These are phyloP conservation scores for Phlebiopsis gigantea DNA, from an alignment of 768 basidiomycete species.

Conservation along the genomic window DNA sequence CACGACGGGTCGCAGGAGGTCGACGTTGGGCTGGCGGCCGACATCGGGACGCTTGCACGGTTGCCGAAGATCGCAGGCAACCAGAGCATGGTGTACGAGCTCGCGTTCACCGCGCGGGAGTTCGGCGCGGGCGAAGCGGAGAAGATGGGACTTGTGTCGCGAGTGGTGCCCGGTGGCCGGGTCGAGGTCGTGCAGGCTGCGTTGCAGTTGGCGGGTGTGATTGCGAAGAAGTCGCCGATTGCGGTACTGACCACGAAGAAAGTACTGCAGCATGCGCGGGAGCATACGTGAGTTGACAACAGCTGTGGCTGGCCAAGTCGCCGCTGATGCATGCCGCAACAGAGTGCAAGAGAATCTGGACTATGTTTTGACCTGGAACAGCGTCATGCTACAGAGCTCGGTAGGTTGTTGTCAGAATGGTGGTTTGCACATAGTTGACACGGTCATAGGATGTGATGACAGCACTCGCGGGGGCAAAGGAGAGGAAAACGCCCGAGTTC, in stretches of 20 bases:
- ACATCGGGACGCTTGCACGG: constrained; percentile 81
- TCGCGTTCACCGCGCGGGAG: constrained; percentile 68
- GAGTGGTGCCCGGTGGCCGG: constrained; percentile 58
- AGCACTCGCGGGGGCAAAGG: constrained; percentile 14
- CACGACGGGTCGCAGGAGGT: constrained; percentile 57
- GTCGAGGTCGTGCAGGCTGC: constrained; percentile 65
- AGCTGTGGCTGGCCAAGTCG: background rate
- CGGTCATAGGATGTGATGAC: constrained; percentile 15
- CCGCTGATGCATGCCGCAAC: background rate
- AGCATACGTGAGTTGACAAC: constrained; percentile 57
- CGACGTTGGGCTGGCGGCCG: constrained; percentile 82
- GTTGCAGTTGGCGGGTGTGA: constrained; percentile 55
- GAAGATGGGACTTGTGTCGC: constrained; percentile 68
- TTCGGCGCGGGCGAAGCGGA: constrained; percentile 68
- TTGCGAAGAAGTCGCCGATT: constrained; percentile 75
- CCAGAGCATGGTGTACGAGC: constrained; percentile 64
- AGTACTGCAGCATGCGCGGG: constrained; percentile 69
- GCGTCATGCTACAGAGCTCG: constrained; percentile 42
- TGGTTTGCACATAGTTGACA: background rate
- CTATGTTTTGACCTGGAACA: constrained; percentile 57
- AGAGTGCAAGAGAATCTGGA: constrained; percentile 43
- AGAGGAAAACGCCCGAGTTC: constrained; percentile 17
- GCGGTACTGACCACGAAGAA: constrained; percentile 76
- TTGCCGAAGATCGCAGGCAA: constrained; percentile 77
- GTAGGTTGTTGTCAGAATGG: constrained; percentile 25